Conservation (phyloP, 2,329 filamentous ascomycete species). For the Paramyrothecium roridum region DNA sequence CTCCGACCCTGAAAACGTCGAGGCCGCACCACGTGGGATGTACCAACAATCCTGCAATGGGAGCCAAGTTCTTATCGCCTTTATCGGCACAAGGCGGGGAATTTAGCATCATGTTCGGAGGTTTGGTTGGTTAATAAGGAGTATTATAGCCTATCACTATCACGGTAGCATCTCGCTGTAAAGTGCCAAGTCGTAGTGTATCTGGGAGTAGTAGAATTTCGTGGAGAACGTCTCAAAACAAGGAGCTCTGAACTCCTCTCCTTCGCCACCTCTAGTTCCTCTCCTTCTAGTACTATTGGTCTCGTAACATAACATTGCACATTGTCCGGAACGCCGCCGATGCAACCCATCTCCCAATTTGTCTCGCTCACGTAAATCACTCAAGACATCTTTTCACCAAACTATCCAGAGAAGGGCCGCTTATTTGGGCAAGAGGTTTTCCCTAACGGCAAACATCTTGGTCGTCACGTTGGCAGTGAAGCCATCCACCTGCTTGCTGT, state of each 20-base stretch:
- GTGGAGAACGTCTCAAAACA: neutral
- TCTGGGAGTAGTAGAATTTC: neutral
- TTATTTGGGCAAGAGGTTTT: constrained; percentile 59
- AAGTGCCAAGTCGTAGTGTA: neutral
- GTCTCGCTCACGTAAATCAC: constrained; percentile 21
- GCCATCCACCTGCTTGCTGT: constrained; percentile 93
- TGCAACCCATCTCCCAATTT: constrained; percentile 32
- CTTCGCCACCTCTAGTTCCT: neutral
- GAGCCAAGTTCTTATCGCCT: neutral
- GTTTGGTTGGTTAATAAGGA: neutral
- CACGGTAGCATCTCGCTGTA: neutral
- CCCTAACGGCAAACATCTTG: constrained; percentile 97
- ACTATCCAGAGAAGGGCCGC: constrained; percentile 1
- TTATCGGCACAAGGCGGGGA: neutral
- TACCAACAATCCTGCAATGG: neutral
- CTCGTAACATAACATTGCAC: neutral
- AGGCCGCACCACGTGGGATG: neutral
- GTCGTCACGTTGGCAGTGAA: constrained; percentile 88
- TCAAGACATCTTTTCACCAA: constrained; percentile 14
- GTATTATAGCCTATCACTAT: neutral
- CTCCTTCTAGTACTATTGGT: neutral
- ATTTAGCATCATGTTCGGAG: neutral
- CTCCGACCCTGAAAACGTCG: neutral
- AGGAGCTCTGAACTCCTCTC: neutral
- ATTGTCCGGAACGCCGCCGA: constrained; percentile 38